Conservation (phyloP, 495 filamentous ascomycete genomes). For the Neurospora tetraspora region DNA sequence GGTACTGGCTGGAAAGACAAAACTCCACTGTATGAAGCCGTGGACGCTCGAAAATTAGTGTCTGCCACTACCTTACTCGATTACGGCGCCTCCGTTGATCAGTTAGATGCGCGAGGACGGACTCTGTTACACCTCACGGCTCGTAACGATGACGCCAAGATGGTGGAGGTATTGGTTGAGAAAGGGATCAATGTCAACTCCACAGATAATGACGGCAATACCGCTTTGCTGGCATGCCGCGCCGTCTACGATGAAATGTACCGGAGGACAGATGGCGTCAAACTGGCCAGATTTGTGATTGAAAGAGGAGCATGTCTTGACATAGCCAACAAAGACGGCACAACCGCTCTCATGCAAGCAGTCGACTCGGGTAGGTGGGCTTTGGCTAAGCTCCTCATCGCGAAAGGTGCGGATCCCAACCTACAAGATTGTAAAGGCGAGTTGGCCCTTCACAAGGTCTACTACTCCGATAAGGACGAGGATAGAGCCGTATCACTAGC, state of each 20-base stretch:
- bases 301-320: neutral
- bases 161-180: neutral
- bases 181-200: neutral
- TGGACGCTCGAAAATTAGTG: fast-evolving
- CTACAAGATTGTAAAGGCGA: neutral
- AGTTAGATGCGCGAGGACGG: fast-evolving
- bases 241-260: fast-evolving
- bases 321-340: neutral
- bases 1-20: fast-evolving
- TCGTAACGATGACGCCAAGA: fast-evolving
- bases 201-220: neutral
- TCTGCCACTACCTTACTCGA: neutral
- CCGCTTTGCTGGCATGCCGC: neutral
- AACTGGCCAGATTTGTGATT: neutral
- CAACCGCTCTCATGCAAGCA: neutral
- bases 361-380: fast-evolving
- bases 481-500: neutral
- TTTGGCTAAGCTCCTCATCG: neutral
- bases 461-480: neutral
- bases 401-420: neutral
- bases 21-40: neutral
- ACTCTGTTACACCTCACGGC: neutral
- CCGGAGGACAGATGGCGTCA: neutral
- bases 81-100: neutral
- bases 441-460: neutral